phyloP scores from a whole-genome alignment of 192 early-diverging fungal species.

The Podila epigama region DNA sequence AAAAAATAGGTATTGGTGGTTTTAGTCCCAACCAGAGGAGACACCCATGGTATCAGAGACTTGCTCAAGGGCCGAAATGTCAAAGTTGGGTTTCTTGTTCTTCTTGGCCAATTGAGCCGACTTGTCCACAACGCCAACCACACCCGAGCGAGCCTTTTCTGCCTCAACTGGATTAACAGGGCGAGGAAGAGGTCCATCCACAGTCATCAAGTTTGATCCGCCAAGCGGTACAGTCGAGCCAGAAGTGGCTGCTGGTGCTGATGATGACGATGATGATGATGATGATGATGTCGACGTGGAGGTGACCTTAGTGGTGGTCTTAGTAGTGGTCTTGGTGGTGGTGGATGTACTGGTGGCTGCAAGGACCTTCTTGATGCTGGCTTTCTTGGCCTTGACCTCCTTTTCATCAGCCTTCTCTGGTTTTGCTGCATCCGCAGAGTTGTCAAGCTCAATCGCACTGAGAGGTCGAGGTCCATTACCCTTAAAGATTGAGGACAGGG shows the following conservation, averaged over 20 bases:
- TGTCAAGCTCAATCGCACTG: slow-evolving; percentile 14
- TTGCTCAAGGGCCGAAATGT: slow-evolving; percentile 54
- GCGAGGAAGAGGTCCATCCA: not conserved
- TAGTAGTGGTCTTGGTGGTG: no score
- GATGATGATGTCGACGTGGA: no score
- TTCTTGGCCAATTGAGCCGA: slow-evolving; percentile 53
- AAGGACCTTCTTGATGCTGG: slow-evolving; percentile 20
- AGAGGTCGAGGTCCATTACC: slow-evolving; percentile 48
- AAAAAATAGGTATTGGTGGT: not conserved
- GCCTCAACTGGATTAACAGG: slow-evolving; percentile 26
- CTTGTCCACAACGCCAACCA: slow-evolving; percentile 56
- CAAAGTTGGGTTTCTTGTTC: slow-evolving; percentile 53
- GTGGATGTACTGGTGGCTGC: not conserved
- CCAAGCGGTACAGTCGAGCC: no score
- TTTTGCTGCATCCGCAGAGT: not conserved
- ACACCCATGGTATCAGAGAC: slow-evolving; percentile 44
- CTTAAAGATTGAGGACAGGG: slow-evolving; percentile 39
- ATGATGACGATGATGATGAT: no score
- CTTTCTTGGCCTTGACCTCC: slow-evolving; percentile 37
- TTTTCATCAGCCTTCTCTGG: slow-evolving; percentile 32
- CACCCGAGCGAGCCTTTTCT: slow-evolving; percentile 47
- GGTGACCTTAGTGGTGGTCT: no score
- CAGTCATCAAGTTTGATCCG: not conserved
- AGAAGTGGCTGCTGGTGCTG: no score
- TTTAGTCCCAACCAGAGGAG: slow-evolving; percentile 40